Evolutionary conservation across 169 alveolate genomes (phyloP), one percentile per base, ranked within the genome.

Genomic region (Theileria orientalis): DNA sequence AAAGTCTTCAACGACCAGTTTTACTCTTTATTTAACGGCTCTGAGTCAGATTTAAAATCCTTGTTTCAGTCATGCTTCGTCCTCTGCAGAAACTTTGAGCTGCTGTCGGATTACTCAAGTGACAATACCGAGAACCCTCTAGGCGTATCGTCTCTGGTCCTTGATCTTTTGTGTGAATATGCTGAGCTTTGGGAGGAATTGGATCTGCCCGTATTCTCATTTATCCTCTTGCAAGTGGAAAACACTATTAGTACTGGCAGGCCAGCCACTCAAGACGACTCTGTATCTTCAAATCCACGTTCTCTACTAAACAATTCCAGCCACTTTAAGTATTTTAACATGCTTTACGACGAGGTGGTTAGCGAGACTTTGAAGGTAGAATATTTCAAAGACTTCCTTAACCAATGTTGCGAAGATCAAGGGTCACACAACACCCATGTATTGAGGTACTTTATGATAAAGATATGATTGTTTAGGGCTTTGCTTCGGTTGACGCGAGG

Each of bases 111-210:
- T 23, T 57, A 33, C 33, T 3, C n/a, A 16, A 23, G 14, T 19
- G 52, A 57, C 11, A 35, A 21, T 57, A 23, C 21, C 23, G 21
- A 30, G 3, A 57, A 57, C 67, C 14, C 60, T 3, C 33, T 30
- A 57, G 21, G 21, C 21, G 16, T 47, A n/a, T 21, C 57, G 3
- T 63, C 73, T 29, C 3, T 63, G 13, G 44, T 42, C 3, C 37
- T 63, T 19, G 73, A 63, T 44, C 44, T 63, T 3, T 25, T 63
- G 14, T 40, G 25, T 2, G 73, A 63, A 41, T 63, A 63, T 63
- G 14, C 60, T 40, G 60, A 42, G 9, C 3, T 63, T 3, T 63
- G 73, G 73, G 37, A 11, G 2, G 19, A 21, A 42, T 40, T 63
- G 73, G 21, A 44, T 2, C 60, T 63, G 14, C 73, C 73, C 16